Base-by-base conservation (phyloP, 805 yeast species). In the Schwanniomyces vanrijiae region DNA sequence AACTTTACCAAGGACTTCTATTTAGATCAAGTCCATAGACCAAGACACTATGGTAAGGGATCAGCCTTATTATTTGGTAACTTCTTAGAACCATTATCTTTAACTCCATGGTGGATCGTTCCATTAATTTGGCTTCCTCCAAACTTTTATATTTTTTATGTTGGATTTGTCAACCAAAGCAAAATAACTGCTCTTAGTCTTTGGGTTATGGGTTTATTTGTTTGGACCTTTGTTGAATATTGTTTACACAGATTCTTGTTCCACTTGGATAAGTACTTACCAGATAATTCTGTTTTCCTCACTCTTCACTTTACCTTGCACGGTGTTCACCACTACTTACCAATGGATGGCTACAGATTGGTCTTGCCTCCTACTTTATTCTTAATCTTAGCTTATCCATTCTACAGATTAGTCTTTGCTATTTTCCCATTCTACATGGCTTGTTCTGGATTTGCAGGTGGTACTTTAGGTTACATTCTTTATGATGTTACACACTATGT, bases 281-380 rank as follows among this genome's bases (percentile, higher is more conserved):
- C 99, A 11, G 87, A 88, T 52, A 80, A 87, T 66, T 84, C 82
- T 42, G 41, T 80, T 18, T 87, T 88, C 6, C 84, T 87, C 59
- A 81, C 96, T 0, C 48, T 90, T 37, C 99, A 94, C 68, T 94
- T 94, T 76, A 66, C 90, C 48, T 75, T 92, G 55, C 99, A 94
- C 60, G 99, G 99, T 47, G 86, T 91, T 43, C 99, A 94, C 66
- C 99, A 94, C 68, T 94, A 88, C 66, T 77, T 94, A 56, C 99
- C 99, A 53, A 94, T 95, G 99, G 99, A 94, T 72, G 81, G 81
- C 50, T 75, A 82, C 65, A 83, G 99, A 64, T 80, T 94, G 59
- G 99, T 94, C 31, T 86, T 94, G 88, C 99, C 99, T 2, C 99
- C 99, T 42, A 77, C 97, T 0, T 72, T 94, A 61, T 85, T 92